These are phyloP conservation scores for Colletotrichum sp. DNA, from an alignment of 2,329 filamentous ascomycete genomes.

Conservation along the genomic window DNA sequence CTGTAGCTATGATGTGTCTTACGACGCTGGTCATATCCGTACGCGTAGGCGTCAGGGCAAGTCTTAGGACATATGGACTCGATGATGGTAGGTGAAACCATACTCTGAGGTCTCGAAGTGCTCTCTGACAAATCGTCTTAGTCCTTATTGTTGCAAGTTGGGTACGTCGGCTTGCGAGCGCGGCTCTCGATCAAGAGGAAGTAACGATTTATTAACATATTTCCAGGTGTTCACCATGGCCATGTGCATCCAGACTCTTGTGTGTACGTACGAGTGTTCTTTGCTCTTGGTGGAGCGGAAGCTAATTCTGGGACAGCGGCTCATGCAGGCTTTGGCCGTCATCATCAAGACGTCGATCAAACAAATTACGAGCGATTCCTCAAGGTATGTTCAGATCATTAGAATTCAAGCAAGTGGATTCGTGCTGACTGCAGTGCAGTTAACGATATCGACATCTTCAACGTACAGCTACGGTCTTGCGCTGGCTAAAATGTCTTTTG, in stretches of 20 bases:
- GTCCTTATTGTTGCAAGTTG: background rate
- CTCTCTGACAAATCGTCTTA: background rate
- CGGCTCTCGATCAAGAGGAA: background rate
- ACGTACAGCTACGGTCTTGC: constrained; percentile 33
- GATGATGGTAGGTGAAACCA: background rate
- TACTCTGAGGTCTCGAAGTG: background rate
- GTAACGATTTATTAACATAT: background rate
- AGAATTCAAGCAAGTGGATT: no score
- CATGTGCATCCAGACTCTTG: background rate
- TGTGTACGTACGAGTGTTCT: background rate
- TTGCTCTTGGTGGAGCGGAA: background rate
- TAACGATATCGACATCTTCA: constrained; percentile 26
- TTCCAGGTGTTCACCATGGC: background rate
- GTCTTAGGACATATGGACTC: background rate
- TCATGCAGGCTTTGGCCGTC: background rate
- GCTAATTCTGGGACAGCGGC: background rate
- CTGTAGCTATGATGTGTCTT: constrained; percentile 8
- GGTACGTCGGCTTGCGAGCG: background rate
- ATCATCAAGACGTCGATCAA: background rate
- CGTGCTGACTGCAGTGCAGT: background rate
- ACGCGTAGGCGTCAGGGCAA: background rate
- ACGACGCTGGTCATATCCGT: constrained; percentile 4
- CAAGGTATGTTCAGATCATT: background rate
- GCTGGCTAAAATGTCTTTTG: constrained; percentile 35
- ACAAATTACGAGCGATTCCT: background rate